Percentiles rank a stretch among this genome's conserved stretches.
phyloP scores from a whole-genome alignment of 768 basidiomycete species.

The Stropharia rugosoannulata region DNA sequence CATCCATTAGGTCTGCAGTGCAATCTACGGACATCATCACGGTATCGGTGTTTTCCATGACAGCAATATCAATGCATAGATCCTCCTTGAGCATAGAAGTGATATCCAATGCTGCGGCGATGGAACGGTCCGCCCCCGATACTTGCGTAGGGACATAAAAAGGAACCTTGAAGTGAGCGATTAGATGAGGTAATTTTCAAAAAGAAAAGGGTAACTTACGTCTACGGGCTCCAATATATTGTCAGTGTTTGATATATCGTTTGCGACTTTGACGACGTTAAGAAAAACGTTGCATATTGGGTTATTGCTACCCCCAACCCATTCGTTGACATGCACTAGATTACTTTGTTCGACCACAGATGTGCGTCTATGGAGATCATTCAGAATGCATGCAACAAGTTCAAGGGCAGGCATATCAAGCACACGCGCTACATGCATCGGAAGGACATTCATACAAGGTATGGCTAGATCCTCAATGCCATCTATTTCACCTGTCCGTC shows the following conservation, averaged over 20 bases:
- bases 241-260: slow-evolving; percentile 17
- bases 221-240: slow-evolving; percentile 29
- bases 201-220: slow-evolving; percentile 22
- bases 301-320: slow-evolving; percentile 27
- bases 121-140: slow-evolving; percentile 8
- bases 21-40: slow-evolving; percentile 33
- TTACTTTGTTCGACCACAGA: slow-evolving; percentile 40
- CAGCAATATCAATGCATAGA: slow-evolving; percentile 29
- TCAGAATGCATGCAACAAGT: slow-evolving; percentile 30
- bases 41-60: slow-evolving; percentile 19
- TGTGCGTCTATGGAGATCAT: slow-evolving; percentile 35
- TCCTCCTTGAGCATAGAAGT: slow-evolving; percentile 27
- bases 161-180: slow-evolving; percentile 25
- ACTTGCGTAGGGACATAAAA: slow-evolving; percentile 29
- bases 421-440: slow-evolving; percentile 28
- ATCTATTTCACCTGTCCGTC: slow-evolving; percentile 34
- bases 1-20: slow-evolving; percentile 22
- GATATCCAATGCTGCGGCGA: slow-evolving; percentile 17
- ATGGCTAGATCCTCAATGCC: slow-evolving; percentile 36
- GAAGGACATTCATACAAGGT: slow-evolving; percentile 46
- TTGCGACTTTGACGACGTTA: slow-evolving; percentile 38
- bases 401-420: slow-evolving; percentile 18
- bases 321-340: slow-evolving; percentile 32
- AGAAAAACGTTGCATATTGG: slow-evolving; percentile 43
- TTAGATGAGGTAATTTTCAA: not conserved